Percentiles rank a stretch among this genome's conserved stretches.
phyloP scores from a whole-genome alignment of 2,329 filamentous ascomycete genomes.

The Ophidiomyces ophidiicola region DNA sequence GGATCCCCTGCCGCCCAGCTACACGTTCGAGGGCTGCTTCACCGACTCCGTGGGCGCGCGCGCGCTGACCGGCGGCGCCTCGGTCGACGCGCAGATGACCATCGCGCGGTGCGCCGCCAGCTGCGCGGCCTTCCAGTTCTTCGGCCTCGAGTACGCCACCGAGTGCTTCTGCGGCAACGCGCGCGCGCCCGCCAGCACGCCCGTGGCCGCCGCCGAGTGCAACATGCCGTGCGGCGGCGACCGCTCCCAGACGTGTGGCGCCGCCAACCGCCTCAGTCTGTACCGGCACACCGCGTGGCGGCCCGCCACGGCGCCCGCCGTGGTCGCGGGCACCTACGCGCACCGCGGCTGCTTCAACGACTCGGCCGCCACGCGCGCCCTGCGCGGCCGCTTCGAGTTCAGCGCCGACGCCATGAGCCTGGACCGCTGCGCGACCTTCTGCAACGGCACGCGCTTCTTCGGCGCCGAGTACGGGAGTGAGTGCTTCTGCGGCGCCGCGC shows the following conservation, averaged over 20 bases:
- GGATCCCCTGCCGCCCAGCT: not conserved
- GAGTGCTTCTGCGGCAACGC: conserved; percentile 13
- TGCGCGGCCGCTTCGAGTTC: conserved; percentile 10
- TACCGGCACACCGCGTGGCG: conserved; percentile 12
- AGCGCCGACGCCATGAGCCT: conserved; percentile 10
- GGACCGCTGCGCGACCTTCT: conserved; percentile 11
- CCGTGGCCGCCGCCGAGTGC: conserved; percentile 8
- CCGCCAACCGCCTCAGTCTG: conserved; percentile 9
- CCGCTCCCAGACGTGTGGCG: conserved; percentile 10
- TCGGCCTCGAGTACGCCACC: conserved; percentile 13
- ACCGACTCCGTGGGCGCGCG: conserved; percentile 11
- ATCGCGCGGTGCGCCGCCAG: conserved; percentile 6
- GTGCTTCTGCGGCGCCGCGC: conserved; percentile 12
- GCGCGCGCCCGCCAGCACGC: not conserved
- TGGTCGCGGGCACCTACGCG: conserved; percentile 11
- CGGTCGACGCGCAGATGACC: conserved; percentile 7
- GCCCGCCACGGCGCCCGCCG: conserved; percentile 9
- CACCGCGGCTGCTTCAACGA: conserved; percentile 13
- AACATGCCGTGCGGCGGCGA: conserved; percentile 10
- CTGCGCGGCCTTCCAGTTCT: conserved; percentile 11
- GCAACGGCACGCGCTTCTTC: conserved; percentile 10
- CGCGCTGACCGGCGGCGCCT: conserved; percentile 7
- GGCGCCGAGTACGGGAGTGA: conserved; percentile 14
- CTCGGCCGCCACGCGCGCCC: conserved; percentile 6
- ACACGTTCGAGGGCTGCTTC: conserved; percentile 12